Evolutionary conservation across 495 filamentous ascomycete species (phyloP), one percentile per base, ranked within the genome.

Genomic region (Baudoinia panamericana): DNA sequence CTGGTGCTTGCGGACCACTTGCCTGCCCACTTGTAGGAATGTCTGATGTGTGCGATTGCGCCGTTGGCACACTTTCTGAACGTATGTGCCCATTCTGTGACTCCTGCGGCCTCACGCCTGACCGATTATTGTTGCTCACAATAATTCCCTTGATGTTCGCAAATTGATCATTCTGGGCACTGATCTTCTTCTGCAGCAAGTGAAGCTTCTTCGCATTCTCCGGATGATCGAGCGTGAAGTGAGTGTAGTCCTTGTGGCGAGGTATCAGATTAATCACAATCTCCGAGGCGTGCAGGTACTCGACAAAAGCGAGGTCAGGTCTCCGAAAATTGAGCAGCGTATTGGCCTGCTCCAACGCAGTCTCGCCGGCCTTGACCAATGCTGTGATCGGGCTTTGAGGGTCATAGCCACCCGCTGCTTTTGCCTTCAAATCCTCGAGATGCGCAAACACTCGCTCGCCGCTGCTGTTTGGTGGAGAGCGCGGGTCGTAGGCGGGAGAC

Each of bases 201-300:
- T 41, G 24, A 38, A 47, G 31, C 15, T 39, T 46, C 45, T 58
- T 51, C 52, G 56, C 40, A 18, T 18, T 22, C 45, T 25, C 46
- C 22, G 13, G 38, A 15, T 67, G 56, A 32, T 67, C 65, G 8
- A 51, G 45, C 29, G 64, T 57, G 15, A 79, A 52, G 11, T 62
- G 58, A 11, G 65, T 68, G 51, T 71, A 84, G 23, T 83, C 79
- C 35, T 71, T 73, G 46, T 85, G 76, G 24, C 65, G 64, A 7
- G 84, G 85, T 24, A 93, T 77, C 24, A 78, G 63, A 27, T 87
- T 70, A 17, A 82, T 66, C 24, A 80, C 67, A 43, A 96, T 77
- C 32, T 82, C 77, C 30, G 69, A 82, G 18, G 87, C 79, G 28
- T 77, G 72, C 36, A 95, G 68, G 58, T 82, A 96, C 32, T 93